Conservation (phyloP, 192 early-diverging fungal species). For the Umbelopsis sp. region DNA sequence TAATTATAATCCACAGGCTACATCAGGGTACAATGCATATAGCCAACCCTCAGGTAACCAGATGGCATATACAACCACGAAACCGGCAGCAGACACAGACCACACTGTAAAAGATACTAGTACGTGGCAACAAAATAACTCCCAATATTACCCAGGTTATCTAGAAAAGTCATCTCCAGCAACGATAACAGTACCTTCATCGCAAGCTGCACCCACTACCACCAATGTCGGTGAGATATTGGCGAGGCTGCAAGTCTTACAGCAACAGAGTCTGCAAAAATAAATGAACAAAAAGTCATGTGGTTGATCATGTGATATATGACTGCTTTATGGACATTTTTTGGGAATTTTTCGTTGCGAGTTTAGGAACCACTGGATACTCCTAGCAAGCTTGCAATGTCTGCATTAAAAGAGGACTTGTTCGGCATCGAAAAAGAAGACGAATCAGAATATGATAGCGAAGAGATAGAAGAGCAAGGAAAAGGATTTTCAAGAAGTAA, state of each 20-base stretch:
- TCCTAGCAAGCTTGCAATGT: not conserved
- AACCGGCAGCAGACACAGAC: not conserved
- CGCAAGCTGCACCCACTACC: not conserved
- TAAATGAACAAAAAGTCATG: not conserved
- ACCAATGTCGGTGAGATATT: not conserved
- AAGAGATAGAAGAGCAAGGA: constrained; percentile 27
- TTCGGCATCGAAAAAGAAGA: constrained; percentile 30
- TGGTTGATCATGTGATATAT: not conserved
- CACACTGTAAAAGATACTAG: not conserved
- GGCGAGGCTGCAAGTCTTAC: not conserved
- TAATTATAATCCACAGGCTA: not conserved
- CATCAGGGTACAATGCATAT: not conserved
- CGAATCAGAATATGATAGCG: constrained; percentile 21
- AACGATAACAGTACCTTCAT: not conserved
- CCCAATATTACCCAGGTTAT: not conserved
- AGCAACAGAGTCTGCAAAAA: not conserved
- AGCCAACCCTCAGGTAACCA: not conserved
- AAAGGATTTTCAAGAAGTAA: constrained; percentile 7
- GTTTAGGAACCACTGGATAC: not conserved
- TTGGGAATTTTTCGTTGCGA: not conserved
- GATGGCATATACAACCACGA: not conserved
- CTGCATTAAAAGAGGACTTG: constrained; percentile 28
- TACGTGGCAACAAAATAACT: not conserved
- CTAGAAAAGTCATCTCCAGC: not conserved
- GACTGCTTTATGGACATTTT: not conserved